A percentile compares a stretch with the other conserved stretches of the same genome.
phyloP scores from a whole-genome alignment of 73 alveolate species.

The Urostyla sp. region DNA sequence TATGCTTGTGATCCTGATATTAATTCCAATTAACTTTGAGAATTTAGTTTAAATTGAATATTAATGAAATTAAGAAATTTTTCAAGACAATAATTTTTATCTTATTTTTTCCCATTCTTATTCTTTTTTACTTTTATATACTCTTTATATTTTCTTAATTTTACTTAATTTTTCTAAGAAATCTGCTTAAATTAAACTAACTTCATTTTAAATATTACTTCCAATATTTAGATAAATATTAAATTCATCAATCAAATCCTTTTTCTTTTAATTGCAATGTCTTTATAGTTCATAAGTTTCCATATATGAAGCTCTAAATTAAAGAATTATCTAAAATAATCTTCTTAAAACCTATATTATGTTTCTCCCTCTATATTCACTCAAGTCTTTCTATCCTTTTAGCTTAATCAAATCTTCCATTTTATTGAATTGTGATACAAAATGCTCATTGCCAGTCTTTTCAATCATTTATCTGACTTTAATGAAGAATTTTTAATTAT shows the following conservation, averaged over 20 bases:
- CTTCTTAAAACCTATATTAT: constrained; percentile 27
- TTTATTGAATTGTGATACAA: not conserved
- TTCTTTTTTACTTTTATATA: constrained; percentile 27
- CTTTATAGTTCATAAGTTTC: constrained; percentile 31
- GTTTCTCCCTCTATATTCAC: constrained; percentile 44
- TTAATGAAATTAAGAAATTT: not conserved
- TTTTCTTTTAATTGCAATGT: not conserved
- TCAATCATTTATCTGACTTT: not conserved
- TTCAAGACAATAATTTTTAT: constrained; percentile 11
- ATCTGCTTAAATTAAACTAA: constrained; percentile 8
- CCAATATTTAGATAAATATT: not conserved
- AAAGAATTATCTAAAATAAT: constrained; percentile 18
- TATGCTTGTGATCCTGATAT: constrained; percentile 20
- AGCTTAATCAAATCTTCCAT: constrained; percentile 10
- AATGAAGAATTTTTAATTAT: not conserved
- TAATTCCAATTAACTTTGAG: too few species aligned
- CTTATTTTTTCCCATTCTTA: constrained; percentile 25
- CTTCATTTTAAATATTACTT: constrained; percentile 1
- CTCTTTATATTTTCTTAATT: constrained; percentile 26
- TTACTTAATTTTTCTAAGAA: constrained; percentile 10
- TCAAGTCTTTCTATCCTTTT: constrained; percentile 7
- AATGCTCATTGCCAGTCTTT: constrained; percentile 25
- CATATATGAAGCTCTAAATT: constrained; percentile 20
- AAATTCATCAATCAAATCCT: not conserved
- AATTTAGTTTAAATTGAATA: not conserved